Evolutionary conservation across 306 rosid genomes (phyloP), one percentile per base, ranked within the genome.

Genomic region (Cicer arietinum): DNA sequence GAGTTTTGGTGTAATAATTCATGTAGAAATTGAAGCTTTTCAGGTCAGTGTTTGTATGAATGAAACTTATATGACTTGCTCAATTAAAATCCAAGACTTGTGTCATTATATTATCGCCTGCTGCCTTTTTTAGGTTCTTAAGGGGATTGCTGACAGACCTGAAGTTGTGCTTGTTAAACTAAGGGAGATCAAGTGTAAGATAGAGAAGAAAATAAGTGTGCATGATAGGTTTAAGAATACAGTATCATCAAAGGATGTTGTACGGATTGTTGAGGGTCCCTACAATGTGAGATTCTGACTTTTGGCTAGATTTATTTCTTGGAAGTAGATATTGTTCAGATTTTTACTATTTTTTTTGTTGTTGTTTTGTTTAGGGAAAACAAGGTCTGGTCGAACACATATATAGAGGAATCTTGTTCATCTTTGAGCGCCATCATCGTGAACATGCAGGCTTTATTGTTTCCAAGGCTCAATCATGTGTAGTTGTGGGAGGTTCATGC

Each of bases 301-400:
- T 35, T 66, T 75, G 74, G 71, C 44, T 66, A 59, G 45, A 39
- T 81, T 74, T 16, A 30, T 30, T 83, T 64, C 59, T 43, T 70
- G 54, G 59, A 74, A 64, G 64, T 63, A 56, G 67, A 62, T 46
- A 42, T 54, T 74, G 37, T 76, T 74, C 41, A 20, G 25, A 50
- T 10, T 35, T 30, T 30, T 30, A 30, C 48, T 63, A 3, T 30
- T 54, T 10, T 10, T 7, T 69, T 20, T n/a, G n/a, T n/a, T n/a
- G n/a, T 9, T 72, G 51, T 60, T 57, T 37, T 74, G 56, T 61
- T 30, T 51, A 95, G 99, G 99, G 97, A n/a, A 95, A 90, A 82
- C 98, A 90, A 90, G 99, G 99, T 73, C 96, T 97, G 2, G 99
- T 95, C 77, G 97, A 95, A 72, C 99, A 95, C 86, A 90, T 95